A percentile compares a stretch with the other conserved stretches of the same genome.
Evolutionary conservation across 768 basidiomycete genomes (phyloP).

Genomic region (Crucibulum laeve): DNA sequence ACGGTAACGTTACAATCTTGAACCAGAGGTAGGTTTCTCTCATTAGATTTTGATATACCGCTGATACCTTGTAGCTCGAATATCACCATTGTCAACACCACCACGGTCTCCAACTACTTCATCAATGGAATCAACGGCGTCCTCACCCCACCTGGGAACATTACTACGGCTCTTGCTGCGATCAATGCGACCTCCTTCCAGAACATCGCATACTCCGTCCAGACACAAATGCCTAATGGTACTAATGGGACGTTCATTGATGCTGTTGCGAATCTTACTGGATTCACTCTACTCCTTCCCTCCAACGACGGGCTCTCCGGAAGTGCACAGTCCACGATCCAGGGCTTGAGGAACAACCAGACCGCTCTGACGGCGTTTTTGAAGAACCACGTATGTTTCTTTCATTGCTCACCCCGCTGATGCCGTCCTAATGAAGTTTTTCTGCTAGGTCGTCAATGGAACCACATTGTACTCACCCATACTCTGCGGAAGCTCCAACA

Average conservation of each 20-base stretch:
- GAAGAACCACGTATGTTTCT: constrained; percentile 54
- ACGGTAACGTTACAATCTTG: constrained; percentile 31
- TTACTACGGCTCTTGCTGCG: constrained; percentile 35
- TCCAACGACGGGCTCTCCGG: constrained; percentile 42
- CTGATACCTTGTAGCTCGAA: constrained; percentile 12
- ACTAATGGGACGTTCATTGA: constrained; percentile 29
- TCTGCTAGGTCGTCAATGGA: constrained; percentile 57
- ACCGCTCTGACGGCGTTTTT: constrained; percentile 42
- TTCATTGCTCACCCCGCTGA: not conserved
- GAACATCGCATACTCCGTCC: constrained; percentile 19
- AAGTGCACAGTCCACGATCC: constrained; percentile 24
- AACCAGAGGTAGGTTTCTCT: constrained; percentile 42
- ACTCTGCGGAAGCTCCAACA: constrained; percentile 20
- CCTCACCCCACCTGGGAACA: constrained; percentile 45
- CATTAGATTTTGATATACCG: not conserved
- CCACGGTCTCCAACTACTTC: constrained; percentile 32
- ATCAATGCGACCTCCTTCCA: constrained; percentile 39
- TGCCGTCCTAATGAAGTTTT: not conserved
- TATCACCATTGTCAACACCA: constrained; percentile 29
- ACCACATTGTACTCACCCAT: constrained; percentile 59
- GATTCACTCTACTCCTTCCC: constrained; percentile 69
- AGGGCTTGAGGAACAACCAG: constrained; percentile 33
- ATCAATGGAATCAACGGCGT: constrained; percentile 49
- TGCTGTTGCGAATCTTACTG: constrained; percentile 33
- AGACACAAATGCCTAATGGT: constrained; percentile 20